phyloP scores from a whole-genome alignment of 2,329 filamentous ascomycete genomes.

The Tolypocladium tropicale region DNA sequence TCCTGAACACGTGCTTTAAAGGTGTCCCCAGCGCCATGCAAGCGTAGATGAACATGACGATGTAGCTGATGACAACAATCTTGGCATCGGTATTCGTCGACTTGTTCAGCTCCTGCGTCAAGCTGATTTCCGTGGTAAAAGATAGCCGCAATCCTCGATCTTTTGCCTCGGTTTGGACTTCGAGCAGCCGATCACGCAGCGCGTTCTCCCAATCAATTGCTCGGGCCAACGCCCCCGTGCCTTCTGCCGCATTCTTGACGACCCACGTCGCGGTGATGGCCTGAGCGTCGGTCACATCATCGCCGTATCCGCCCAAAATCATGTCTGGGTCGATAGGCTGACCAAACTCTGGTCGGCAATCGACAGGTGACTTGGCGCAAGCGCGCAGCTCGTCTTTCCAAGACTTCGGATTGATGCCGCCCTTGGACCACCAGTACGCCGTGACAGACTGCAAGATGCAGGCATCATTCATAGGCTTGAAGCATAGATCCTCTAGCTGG shows the following conservation, averaged over 20 bases:
- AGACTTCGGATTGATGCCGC: constrained; percentile 25
- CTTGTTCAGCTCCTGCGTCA: constrained; percentile 94
- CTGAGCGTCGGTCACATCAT: constrained; percentile 59
- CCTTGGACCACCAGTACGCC: constrained; percentile 68
- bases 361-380: constrained; percentile 71
- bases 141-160: constrained; percentile 75
- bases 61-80: constrained; percentile 91
- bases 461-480: constrained; percentile 80
- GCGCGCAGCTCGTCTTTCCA: constrained; percentile 65
- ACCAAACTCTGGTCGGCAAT: constrained; percentile 79
- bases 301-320: constrained; percentile 71
- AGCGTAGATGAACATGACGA: constrained; percentile 98
- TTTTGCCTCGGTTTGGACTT: constrained; percentile 70
- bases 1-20: constrained; percentile 64
- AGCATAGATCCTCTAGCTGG: constrained; percentile 76
- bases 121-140: constrained; percentile 89
- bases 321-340: constrained; percentile 81
- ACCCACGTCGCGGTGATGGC: constrained; percentile 93
- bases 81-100: constrained; percentile 97
- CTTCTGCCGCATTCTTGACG: constrained; percentile 74
- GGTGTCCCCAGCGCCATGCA: constrained; percentile 87
- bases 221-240: constrained; percentile 54
- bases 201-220: constrained; percentile 87
- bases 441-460: constrained; percentile 93
- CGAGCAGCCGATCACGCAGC: constrained; percentile 61